Evolutionary conservation across 306 rosid species (phyloP), one percentile per base, ranked within the genome.

Genomic region (Castanea sativa): DNA sequence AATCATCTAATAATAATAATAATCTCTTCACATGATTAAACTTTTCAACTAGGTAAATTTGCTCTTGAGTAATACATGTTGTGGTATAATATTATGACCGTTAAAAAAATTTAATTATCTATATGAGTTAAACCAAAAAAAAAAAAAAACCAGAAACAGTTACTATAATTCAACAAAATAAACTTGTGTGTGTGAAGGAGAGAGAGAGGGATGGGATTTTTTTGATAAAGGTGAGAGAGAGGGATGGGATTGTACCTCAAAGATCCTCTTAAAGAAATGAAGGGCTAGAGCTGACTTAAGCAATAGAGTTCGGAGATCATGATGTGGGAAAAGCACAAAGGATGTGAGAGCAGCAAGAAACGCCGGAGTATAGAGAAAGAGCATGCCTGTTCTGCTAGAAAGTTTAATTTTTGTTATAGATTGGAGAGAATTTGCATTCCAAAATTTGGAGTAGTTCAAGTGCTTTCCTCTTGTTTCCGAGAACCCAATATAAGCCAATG

Each of bases 251-350:
- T 43, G 33, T 81, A 89, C 97, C 97, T 94, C 99, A 49, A 90
- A 38, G 3, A 85, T n/a, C 58, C 99, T 86, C 83, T 92, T 92
- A 76, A 91, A 84, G 91, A 92, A 95, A 77, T 95, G 99, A 5
- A 92, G 6, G 12, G 92, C 82, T 0, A 92, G 63, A 69, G 92
- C 92, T 38, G 83, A 84, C 3, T 81, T 87, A 78, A 92, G 86
- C 65, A 90, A 6, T 0, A 83, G 63, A 55, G 76, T 61, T 77
- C 99, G 83, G 63, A 83, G 6, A 73, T 76, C 57, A 1, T 80
- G 55, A 5, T 51, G 53, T 9, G 92, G 88, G 15, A 84, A 82
- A 30, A 89, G n/a, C 72, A 53, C 73, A 51, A 91, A 83, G 25
- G 93, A 87, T 0, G 85, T 76, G 61, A 79, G 79, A 4, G 83